These are phyloP conservation scores for Helotiales sp. DNA, from an alignment of 2,329 filamentous ascomycete genomes.

Conservation along the genomic window DNA sequence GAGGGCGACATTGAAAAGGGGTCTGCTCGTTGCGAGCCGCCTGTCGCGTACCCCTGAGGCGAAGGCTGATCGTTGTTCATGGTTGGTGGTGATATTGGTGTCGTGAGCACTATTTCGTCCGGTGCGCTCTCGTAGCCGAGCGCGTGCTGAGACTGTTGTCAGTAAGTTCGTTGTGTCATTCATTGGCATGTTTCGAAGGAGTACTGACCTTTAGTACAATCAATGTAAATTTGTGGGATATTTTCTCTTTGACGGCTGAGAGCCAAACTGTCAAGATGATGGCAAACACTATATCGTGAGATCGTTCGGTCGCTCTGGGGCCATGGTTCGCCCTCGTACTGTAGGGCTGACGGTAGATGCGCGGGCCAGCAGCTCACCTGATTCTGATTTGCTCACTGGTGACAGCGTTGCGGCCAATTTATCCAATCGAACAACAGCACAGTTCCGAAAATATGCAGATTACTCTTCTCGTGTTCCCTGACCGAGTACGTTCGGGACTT, in stretches of 20 bases:
- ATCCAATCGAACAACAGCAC: conserved; percentile 7
- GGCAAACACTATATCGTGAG: conserved; percentile 6
- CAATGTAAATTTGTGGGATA: background rate
- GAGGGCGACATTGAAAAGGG: conserved; percentile 13
- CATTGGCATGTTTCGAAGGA: background rate
- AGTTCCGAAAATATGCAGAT: conserved; percentile 5
- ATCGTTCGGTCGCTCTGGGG: background rate
- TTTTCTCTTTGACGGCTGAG: background rate
- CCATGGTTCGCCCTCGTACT: background rate
- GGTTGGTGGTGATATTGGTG: background rate
- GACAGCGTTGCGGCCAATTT: conserved; percentile 2
- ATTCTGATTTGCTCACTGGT: conserved; percentile 10
- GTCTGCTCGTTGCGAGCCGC: conserved; percentile 2
- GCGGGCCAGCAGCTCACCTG: conserved; percentile 2
- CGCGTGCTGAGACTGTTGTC: background rate
- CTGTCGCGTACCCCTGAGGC: background rate
- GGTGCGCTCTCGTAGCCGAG: background rate
- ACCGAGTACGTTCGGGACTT: conserved; percentile 2
- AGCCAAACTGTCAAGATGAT: background rate
- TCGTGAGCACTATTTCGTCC: background rate
- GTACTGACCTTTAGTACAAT: conserved; percentile 4
- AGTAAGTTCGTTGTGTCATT: background rate
- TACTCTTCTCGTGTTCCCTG: background rate
- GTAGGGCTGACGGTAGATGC: conserved; percentile 15
- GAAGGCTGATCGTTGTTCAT: conserved; percentile 7